Conservation (phyloP, 2,329 filamentous ascomycete genomes). For the Hymenoscyphus occultus region DNA sequence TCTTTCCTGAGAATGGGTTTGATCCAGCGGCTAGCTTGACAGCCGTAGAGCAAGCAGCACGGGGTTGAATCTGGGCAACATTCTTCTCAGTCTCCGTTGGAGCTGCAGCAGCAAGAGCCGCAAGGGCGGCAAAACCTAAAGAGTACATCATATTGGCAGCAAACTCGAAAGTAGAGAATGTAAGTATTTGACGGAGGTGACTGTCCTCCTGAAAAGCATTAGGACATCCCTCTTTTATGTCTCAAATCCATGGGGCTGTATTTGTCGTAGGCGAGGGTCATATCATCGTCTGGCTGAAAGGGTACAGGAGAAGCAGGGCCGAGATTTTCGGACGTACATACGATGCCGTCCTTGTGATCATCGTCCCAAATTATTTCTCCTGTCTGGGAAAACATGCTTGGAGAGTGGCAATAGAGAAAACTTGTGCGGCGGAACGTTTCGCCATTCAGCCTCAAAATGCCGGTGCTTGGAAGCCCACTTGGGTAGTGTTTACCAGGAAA, state of each 20-base stretch:
- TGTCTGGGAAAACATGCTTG: constrained; percentile 18
- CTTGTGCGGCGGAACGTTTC: constrained; percentile 14
- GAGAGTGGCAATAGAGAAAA: constrained; percentile 7
- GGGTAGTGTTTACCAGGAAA: constrained; percentile 13
- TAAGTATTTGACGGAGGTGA: constrained; percentile 16
- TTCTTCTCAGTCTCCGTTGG: constrained; percentile 25
- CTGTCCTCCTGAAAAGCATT: constrained; percentile 5
- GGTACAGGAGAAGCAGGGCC: constrained; percentile 25
- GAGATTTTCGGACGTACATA: constrained; percentile 20
- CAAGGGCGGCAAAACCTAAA: constrained; percentile 26
- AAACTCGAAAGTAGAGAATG: constrained; percentile 12
- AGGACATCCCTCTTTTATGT: constrained; percentile 21
- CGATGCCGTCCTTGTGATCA: constrained; percentile 24
- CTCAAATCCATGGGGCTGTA: constrained; percentile 5
- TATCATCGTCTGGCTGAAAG: constrained; percentile 24
- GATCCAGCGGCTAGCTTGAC: constrained; percentile 28
- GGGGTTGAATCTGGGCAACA: constrained; percentile 12
- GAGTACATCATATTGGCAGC: constrained; percentile 25
- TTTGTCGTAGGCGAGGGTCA: constrained; percentile 8
- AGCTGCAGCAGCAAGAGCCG: constrained; percentile 22
- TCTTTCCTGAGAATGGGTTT: constrained; percentile 52
- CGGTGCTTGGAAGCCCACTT: constrained; percentile 12
- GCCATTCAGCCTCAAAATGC: constrained; percentile 20
- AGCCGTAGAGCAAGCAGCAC: constrained; percentile 22
- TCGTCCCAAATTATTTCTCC: constrained; percentile 16